phyloP scores from a whole-genome alignment of 352 stramenopile genomes.

The Hyphochytrium catenoides region DNA sequence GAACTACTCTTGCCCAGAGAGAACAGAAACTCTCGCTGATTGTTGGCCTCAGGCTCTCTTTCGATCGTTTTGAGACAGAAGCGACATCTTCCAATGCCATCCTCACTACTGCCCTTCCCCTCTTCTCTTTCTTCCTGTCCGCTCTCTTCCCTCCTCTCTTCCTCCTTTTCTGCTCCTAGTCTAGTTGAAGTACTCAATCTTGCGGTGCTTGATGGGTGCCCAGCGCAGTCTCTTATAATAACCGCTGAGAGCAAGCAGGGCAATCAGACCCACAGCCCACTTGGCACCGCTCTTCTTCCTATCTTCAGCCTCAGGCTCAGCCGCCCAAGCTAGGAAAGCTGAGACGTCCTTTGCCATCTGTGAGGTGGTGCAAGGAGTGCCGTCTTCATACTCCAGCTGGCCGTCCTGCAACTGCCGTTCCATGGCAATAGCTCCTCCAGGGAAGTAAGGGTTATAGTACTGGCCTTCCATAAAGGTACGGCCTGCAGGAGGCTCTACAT shows the following conservation, averaged over 20 bases:
- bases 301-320: constrained; percentile 91
- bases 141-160: too few species aligned
- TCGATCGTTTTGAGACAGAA: too few species aligned
- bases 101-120: too few species aligned
- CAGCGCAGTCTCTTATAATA: constrained; percentile 98
- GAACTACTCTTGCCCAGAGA: too few species aligned
- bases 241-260: constrained; percentile 71
- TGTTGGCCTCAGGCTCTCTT: too few species aligned
- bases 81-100: too few species aligned
- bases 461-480: constrained; percentile 56
- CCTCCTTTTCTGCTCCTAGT: too few species aligned
- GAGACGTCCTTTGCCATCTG: constrained; percentile 96
- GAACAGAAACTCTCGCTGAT: too few species aligned
- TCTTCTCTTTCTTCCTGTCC: too few species aligned
- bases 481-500: constrained; percentile 77
- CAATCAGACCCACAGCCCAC: constrained; percentile 68
- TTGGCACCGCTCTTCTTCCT: constrained; percentile 93
- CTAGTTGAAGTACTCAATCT: constrained; percentile 95
- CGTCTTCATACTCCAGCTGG: constrained; percentile 92
- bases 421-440: constrained; percentile 93
- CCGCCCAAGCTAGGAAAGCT: constrained; percentile 88
- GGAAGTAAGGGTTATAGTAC: constrained; percentile 98
- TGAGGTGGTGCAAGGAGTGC: constrained; percentile 83
- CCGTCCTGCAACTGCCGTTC: constrained; percentile 87
- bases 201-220: constrained; percentile 88